Base-by-base conservation (phyloP, 345 rosid genomes). In the Hibiscus tridactylites region DNA sequence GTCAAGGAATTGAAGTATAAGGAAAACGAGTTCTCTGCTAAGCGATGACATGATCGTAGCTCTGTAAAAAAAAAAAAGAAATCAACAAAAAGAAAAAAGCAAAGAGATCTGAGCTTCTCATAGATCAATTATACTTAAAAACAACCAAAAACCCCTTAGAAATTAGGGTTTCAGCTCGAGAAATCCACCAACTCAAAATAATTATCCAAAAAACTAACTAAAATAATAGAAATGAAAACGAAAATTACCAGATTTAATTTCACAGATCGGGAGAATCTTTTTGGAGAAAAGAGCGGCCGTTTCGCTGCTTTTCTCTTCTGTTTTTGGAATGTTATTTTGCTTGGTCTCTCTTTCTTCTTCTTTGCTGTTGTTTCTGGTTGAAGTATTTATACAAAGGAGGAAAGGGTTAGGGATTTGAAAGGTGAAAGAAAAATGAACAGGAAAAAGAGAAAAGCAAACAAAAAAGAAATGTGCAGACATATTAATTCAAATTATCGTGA, bases 1-100 rank as follows among this genome's bases (percentile, higher is more conserved):
- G 37, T 91, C 92, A 29, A 91, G 94, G 82, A 89, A 89, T 73
- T 91, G 97, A 72, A 89, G 97, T 84, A 92, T 88, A 61, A 90
- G 87, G 70, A 92, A 92, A 73, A 92, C 96, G n/a, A 92, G 93
- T 35, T 92, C 97, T 61, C 90, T 87, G 76, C 93, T 88, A 15
- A 88, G 88, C 42, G 93, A 91, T 28, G 96, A 80, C 97, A 89
- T 91, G 76, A 71, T 83, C 71, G 61, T 63, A 47, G 53, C 53
- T 57, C 80, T 76, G 74, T 64, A 58, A 50, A 54, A 29, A 46
- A n/a, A n/a, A n/a, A n/a, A n/a, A 9, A 35, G 44, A 42, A 79
- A 39, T 81, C 74, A 67, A 59, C 26, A 65, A 42, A 17, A 39
- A 15, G 16, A 68, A 57, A 17, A 16, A 2, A 46, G 16, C 9